phyloP scores from a whole-genome alignment of 1,284 basidiomycete genomes.

The Inonotus obliquus region DNA sequence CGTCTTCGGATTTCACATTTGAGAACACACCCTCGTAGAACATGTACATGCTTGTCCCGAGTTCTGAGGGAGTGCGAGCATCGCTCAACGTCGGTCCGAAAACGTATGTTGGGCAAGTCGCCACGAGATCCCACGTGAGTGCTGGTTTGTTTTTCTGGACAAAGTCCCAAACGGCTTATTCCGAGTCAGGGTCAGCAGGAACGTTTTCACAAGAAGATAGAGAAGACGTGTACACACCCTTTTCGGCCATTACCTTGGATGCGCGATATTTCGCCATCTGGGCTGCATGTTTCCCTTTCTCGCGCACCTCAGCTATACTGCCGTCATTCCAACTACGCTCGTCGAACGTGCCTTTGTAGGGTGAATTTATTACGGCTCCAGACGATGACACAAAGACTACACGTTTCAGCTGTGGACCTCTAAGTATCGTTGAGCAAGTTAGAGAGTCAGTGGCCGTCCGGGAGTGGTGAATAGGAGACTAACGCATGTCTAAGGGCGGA shows the following conservation, averaged over 20 bases:
- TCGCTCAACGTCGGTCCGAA: conserved; percentile 31
- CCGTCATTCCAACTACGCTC: conserved; percentile 9
- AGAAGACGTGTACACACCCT: not conserved
- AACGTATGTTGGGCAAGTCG: conserved; percentile 55
- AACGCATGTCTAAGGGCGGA: conserved; percentile 49
- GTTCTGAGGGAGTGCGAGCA: not conserved
- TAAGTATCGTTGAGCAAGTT: not conserved
- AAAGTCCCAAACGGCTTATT: conserved; percentile 47
- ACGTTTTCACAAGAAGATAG: conserved; percentile 11
- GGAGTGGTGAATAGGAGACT: conserved; percentile 24
- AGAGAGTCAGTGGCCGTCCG: not conserved
- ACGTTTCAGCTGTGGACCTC: not conserved
- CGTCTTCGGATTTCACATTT: not conserved
- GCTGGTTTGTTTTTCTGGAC: conserved; percentile 47
- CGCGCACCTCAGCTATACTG: not conserved
- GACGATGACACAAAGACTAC: not conserved
- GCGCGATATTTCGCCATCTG: conserved; percentile 3
- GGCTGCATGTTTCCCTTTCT: conserved; percentile 1
- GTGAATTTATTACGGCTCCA: not conserved
- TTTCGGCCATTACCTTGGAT: conserved; percentile 5
- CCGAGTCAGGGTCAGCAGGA: not conserved
- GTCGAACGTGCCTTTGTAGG: not conserved
- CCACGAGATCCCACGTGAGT: conserved; percentile 49
- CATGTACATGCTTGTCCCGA: not conserved
- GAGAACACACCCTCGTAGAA: not conserved